Evolutionary conservation across 768 basidiomycete genomes (phyloP).

Genomic region (Tylopilus plumbeoviolaceoides): DNA sequence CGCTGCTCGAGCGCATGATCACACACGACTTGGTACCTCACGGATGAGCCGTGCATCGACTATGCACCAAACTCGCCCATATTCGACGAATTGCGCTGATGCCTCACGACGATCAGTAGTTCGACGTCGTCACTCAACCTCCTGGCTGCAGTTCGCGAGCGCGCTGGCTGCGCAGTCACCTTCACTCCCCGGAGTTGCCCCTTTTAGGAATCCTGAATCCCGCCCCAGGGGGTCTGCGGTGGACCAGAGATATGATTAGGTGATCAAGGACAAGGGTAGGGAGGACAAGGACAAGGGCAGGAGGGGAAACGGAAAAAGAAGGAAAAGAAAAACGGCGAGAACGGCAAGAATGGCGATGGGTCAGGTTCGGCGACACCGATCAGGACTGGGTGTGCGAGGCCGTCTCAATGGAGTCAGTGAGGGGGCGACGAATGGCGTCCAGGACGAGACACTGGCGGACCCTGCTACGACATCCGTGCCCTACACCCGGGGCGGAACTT

Average conservation of each 20-base stretch:
- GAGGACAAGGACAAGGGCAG: constrained; percentile 21
- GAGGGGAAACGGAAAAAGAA: constrained; percentile 49
- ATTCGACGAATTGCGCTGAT: too few species aligned
- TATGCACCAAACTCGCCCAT: too few species aligned
- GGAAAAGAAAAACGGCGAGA: constrained; percentile 51
- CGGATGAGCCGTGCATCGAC: constrained; percentile 47
- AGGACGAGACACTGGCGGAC: constrained; percentile 6
- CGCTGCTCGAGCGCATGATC: constrained; percentile 41
- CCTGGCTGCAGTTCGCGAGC: constrained; percentile 40
- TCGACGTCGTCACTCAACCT: constrained; percentile 69
- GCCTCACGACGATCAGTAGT: constrained; percentile 24
- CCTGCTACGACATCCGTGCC: constrained; percentile 34
- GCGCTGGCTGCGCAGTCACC: constrained; percentile 19
- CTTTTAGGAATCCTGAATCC: too few species aligned
- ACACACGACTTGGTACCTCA: constrained; percentile 49
- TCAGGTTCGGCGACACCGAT: constrained; percentile 29
- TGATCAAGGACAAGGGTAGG: constrained; percentile 23
- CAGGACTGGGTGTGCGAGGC: constrained; percentile 24
- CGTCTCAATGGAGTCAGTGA: constrained; percentile 29
- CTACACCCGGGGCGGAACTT: constrained; percentile 72
- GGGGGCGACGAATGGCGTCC: constrained; percentile 14
- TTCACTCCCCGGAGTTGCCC: constrained; percentile 7
- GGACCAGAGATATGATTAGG: too few species aligned
- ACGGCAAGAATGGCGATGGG: constrained; percentile 16
- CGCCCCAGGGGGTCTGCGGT: too few species aligned